Evolutionary conservation across 2,329 filamentous ascomycete genomes (phyloP), one percentile per base, ranked within the genome.

Genomic region (Ascomycota sp.): DNA sequence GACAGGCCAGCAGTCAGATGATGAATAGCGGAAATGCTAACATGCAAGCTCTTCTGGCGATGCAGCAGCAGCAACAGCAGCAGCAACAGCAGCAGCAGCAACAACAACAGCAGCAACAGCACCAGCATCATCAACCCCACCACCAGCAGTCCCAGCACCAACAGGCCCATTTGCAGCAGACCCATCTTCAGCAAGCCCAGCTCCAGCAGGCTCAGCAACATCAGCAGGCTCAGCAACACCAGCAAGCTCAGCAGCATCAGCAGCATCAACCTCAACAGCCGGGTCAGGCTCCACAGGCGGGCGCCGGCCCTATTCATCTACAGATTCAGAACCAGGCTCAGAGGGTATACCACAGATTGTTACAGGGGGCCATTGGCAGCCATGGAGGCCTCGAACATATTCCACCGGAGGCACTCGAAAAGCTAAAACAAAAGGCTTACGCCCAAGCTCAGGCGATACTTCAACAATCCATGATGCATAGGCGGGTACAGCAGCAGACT

Each of bases 311-410:
- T 1, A 33, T 47, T 9, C 48, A 60, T 32, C 39, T 49, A 6
- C 54, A 53, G 35, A 43, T 51, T 13, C 51, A 54, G 9, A 49
- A 43, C 6, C 40, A 48, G 2, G 53, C 55, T 6, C 46, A 53
- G 6, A 30, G 44, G 3, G 37, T 66, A 0, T 67, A 58, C 32
- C 38, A 48, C 9, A 53, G 52, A 33, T 47, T 59, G 35, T 40
- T 68, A 7, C 41, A 39, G 9, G 35, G 36, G 5, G 42, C 48
- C 5, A 46, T 49, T 0, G 42, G 43, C 2, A 56, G 55, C 12
- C 62, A 51, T 35, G 60, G 60, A 9, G 54, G 56, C 0, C 36
- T 42, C 2, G 55, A 59, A 16, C 55, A 57, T 25, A 58, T 69
- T 4, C 65, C 66, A 0, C 49, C 43, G 0, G 64, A 68, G 0